Evolutionary conservation across 208 protist genomes (phyloP).

Genomic region (Trypanosoma grayi): DNA sequence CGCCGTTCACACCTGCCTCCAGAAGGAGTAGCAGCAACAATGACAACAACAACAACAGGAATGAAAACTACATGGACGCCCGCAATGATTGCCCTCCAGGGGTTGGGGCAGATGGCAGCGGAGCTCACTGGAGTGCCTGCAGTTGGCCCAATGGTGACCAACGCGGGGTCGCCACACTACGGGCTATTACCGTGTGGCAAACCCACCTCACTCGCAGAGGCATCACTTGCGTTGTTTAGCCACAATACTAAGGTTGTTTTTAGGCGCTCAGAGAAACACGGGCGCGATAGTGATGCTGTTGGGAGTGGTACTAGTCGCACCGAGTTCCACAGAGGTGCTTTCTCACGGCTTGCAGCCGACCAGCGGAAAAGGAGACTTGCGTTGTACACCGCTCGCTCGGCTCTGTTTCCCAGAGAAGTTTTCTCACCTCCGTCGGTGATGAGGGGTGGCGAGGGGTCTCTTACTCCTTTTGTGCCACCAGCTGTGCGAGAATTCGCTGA

Average conservation of each 20-base stretch:
- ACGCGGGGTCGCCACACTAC: background rate
- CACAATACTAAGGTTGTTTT: constrained; percentile 45
- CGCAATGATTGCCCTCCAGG: constrained; percentile 7
- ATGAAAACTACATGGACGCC: background rate
- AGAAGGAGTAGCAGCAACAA: background rate
- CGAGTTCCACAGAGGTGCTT: constrained; percentile 5
- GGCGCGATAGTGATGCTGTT: background rate
- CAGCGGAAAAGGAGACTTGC: constrained; percentile 51
- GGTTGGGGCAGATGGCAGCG: constrained; percentile 6
- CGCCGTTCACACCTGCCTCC: too few relatives aligned
- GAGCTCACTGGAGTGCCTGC: constrained; percentile 16
- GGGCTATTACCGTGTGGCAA: constrained; percentile 21
- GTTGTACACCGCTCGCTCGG: constrained; percentile 53
- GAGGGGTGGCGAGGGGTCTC: background rate
- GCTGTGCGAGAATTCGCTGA: constrained; percentile 43
- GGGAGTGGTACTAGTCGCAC: background rate
- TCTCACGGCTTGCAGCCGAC: constrained; percentile 18
- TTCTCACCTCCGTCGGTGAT: background rate
- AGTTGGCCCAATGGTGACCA: background rate
- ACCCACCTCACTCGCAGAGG: constrained; percentile 43
- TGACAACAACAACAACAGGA: background rate
- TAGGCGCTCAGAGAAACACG: constrained; percentile 25
- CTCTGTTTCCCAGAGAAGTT: constrained; percentile 45
- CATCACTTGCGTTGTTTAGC: constrained; percentile 36
- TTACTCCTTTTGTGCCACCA: constrained; percentile 39